Evolutionary conservation across 2,329 filamentous ascomycete genomes (phyloP).

Genomic region (Emmonsia crescens): DNA sequence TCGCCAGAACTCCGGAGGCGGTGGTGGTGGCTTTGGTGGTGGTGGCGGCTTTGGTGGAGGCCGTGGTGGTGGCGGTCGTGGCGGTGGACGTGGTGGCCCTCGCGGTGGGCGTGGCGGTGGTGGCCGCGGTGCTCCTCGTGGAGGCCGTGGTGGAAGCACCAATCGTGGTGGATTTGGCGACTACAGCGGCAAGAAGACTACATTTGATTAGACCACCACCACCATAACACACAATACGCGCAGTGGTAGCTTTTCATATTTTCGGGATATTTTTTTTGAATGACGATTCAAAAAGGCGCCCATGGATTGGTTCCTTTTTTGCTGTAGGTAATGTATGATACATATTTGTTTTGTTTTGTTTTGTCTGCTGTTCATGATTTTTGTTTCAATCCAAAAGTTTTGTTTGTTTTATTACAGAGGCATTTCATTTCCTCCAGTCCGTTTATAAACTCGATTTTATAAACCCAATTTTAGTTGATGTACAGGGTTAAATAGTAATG

Average conservation of each 20-base stretch:
- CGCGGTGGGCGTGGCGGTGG: slow-evolving; percentile 34
- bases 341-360: not conserved
- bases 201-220: slow-evolving; percentile 42
- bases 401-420: not conserved
- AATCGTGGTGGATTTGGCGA: slow-evolving; percentile 49
- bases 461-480: not conserved
- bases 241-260: not conserved
- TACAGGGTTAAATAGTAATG: not conserved
- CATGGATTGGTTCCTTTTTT: not conserved
- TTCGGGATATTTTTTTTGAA: not conserved
- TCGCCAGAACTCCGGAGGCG: slow-evolving; percentile 46
- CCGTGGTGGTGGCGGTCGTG: slow-evolving; percentile 36
- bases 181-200: slow-evolving; percentile 72
- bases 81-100: slow-evolving; percentile 36
- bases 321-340: slow-evolving; percentile 4
- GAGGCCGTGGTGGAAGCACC: slow-evolving; percentile 36
- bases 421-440: not conserved
- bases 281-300: not conserved
- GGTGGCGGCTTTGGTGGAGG: slow-evolving; percentile 44
- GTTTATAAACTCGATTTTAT: not conserved
- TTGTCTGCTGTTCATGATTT: not conserved
- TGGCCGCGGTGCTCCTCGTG: slow-evolving; percentile 37
- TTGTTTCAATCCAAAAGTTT: not conserved
- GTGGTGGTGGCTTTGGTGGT: slow-evolving; percentile 35
- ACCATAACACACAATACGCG: not conserved